Evolutionary conservation across 2,329 filamentous ascomycete genomes (phyloP), one percentile per base, ranked within the genome.

Genomic region (Aspergillus hortae): DNA sequence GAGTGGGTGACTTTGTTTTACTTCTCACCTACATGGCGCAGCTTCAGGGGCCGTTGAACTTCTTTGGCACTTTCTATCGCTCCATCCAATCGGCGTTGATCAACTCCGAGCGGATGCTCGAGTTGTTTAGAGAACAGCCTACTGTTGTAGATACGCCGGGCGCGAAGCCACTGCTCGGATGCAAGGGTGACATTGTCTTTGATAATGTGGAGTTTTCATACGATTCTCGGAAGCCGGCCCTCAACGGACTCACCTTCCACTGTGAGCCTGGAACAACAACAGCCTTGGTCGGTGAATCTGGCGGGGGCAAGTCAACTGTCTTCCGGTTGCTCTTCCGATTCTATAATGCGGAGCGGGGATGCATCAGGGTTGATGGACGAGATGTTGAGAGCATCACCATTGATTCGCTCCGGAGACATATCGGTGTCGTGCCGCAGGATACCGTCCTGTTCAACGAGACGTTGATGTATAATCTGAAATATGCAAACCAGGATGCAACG

Each of bases 61-160:
- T 90, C 74, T 92, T 94, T 62, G 94, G 92, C 51, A 94, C 91
- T 0, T 97, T 97, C 69, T 99, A 97, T 71, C 84, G 92, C 46
- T 94, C 91, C 56, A 92, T 97, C 5, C 94, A 97, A 72, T 94
- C 92, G 61, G 89, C 92, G 48, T 89, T 99, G 87, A 97, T 99
- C 66, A 96, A 95, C 53, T 92, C 92, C 4, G 94, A 99, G 77
- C 86, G 94, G 15, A 86, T 99, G 69, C 76, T 99, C 49, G 94
- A 97, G 71, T 78, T 99, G 15, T 97, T 99, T 82, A 95, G 96
- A 71, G 94, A 97, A 64, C 85, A 90, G 62, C 92, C 94, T 0
- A 95, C 90, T 0, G 92, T 99, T 25, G 80, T 92, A 6, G 94
- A 99, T 68, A 80, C 80, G 14, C 84, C 86, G 0, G 77, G 80